Evolutionary conservation across 140 eudicot genomes (phyloP).

Genomic region (Stevia rebaudiana): DNA sequence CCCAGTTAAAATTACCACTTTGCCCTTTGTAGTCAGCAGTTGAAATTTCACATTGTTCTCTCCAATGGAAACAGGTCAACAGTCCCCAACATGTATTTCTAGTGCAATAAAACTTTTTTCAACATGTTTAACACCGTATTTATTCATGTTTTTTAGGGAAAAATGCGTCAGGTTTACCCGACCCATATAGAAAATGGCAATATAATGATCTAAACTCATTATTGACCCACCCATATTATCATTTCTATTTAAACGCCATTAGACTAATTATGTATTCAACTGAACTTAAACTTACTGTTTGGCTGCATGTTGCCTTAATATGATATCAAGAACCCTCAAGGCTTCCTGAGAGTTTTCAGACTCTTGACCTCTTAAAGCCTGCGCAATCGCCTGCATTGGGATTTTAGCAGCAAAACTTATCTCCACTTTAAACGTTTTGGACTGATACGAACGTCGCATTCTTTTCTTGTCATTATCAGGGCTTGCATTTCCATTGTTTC

Average conservation of each 20-base stretch:
- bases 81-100: not conserved
- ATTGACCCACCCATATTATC: not conserved
- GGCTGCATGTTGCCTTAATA: conserved; percentile 76
- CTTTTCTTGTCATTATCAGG: conserved; percentile 66
- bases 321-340: conserved; percentile 66
- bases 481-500: conserved; percentile 47
- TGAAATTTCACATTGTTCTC: not conserved
- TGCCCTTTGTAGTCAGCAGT: not conserved
- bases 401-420: conserved; percentile 82
- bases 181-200: not conserved
- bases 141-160: not conserved
- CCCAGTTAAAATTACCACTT: not conserved
- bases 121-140: not conserved
- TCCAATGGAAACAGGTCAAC: not conserved
- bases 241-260: too few species aligned
- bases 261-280: too few species aligned
- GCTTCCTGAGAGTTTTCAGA: conserved; percentile 70
- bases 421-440: conserved; percentile 69
- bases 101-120: not conserved
- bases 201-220: not conserved
- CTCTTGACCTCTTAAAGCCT: conserved; percentile 67
- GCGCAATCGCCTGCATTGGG: conserved; percentile 77
- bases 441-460: conserved; percentile 41
- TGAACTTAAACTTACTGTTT: conserved; percentile 44
- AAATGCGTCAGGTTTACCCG: not conserved